phyloP scores from a whole-genome alignment of 306 rosid genomes.

The Astragalus membranaceus region DNA sequence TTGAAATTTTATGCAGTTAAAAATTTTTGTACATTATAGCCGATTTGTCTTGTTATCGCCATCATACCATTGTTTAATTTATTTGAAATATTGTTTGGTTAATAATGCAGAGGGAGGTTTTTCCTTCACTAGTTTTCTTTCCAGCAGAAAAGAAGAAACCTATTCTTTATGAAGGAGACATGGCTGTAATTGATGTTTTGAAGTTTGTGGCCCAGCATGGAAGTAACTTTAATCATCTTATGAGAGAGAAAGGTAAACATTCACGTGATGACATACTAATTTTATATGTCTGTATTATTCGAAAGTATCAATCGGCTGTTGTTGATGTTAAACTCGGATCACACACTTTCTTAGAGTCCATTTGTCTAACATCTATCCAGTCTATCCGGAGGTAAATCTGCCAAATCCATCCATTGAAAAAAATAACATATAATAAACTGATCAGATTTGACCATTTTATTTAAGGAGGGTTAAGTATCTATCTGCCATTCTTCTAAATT shows the following conservation, averaged over 20 bases:
- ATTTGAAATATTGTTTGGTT: constrained; percentile 13
- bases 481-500: too few relatives aligned
- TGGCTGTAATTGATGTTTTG: constrained; percentile 64
- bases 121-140: constrained; percentile 78
- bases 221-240: constrained; percentile 50
- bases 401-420: too few relatives aligned
- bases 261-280: neutral
- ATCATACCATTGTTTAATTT: too few relatives aligned
- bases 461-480: too few relatives aligned
- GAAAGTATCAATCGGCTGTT: neutral
- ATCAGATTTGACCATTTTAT: too few relatives aligned
- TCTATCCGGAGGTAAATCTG: too few relatives aligned
- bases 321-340: constrained; percentile 1
- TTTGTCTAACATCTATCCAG: too few relatives aligned
- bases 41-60: neutral
- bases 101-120: constrained; percentile 70
- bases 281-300: neutral
- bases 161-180: constrained; percentile 62
- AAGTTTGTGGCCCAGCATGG: constrained; percentile 73
- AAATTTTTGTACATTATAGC: neutral
- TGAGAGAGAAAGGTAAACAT: constrained; percentile 56
- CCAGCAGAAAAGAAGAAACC: constrained; percentile 68
- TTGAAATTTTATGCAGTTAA: constrained; percentile 10
- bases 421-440: too few relatives aligned
- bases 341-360: neutral